phyloP scores from a whole-genome alignment of 257 asterid genomes.

The Handroanthus guayacan region DNA sequence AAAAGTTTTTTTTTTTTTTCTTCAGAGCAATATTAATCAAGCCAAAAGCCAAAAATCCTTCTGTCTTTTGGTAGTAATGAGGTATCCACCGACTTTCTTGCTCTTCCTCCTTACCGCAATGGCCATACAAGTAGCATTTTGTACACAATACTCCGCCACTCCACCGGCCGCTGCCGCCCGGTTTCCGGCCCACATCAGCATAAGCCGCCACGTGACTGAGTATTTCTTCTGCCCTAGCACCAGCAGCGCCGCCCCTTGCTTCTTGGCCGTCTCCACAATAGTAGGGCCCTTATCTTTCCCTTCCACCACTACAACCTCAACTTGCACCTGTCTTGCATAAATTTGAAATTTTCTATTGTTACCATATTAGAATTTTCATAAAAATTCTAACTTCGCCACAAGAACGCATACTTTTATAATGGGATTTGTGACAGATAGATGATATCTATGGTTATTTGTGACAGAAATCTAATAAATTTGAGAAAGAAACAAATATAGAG shows the following conservation, averaged over 20 bases:
- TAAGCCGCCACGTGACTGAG: constrained; percentile 70
- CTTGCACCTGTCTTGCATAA: constrained; percentile 49
- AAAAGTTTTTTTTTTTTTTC: too few relatives aligned
- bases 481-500: too few relatives aligned
- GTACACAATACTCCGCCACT: constrained; percentile 82
- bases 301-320: constrained; percentile 64
- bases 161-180: constrained; percentile 49
- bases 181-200: constrained; percentile 76
- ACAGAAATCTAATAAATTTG: too few relatives aligned
- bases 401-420: too few relatives aligned
- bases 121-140: constrained; percentile 86
- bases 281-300: constrained; percentile 79
- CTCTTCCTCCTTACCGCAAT: constrained; percentile 85
- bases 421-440: too few relatives aligned
- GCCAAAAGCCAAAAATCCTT: constrained; percentile 95
- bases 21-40: constrained; percentile 36
- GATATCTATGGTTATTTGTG: too few relatives aligned
- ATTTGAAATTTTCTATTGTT: background rate
- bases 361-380: background rate
- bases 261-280: constrained; percentile 66
- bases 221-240: constrained; percentile 81
- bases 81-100: constrained; percentile 85
- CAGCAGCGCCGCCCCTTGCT: constrained; percentile 54
- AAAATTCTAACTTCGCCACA: too few relatives aligned
- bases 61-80: constrained; percentile 80